Evolutionary conservation across 2,329 filamentous ascomycete genomes (phyloP).

Genomic region (Amylocarpus encephaloides): DNA sequence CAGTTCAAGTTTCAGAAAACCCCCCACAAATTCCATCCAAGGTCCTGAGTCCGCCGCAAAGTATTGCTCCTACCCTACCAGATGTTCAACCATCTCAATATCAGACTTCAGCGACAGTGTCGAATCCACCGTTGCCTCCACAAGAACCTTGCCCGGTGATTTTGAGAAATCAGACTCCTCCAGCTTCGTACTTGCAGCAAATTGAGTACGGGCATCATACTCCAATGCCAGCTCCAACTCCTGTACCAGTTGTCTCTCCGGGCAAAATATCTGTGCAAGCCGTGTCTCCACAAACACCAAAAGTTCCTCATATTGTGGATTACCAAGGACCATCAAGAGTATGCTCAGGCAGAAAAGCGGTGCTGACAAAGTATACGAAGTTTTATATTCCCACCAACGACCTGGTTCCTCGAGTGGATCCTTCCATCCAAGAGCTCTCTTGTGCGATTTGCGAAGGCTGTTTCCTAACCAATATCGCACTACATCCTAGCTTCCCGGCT

Average conservation of each 20-base stretch:
- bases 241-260: not conserved
- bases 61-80: not conserved
- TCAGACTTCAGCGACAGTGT: not conserved
- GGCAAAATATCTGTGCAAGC: not conserved
- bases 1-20: not conserved
- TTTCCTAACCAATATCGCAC: not conserved
- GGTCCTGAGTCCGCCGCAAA: not conserved
- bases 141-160: not conserved
- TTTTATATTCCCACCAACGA: conserved; percentile 1
- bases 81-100: not conserved
- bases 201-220: not conserved
- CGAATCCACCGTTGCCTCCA: not conserved
- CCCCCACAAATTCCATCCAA: not conserved
- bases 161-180: not conserved
- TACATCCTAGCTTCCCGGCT: not conserved
- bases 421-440: conserved; percentile 2
- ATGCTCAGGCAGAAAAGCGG: conserved; percentile 1
- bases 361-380: conserved; percentile 3
- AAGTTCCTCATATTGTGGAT: not conserved
- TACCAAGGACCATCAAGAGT: not conserved
- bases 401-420: not conserved
- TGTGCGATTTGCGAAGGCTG: conserved; percentile 1
- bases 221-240: not conserved
- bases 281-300: not conserved
- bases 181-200: not conserved